Base-by-base conservation (phyloP, 208 protist species). In the Herpetomonas samuelpessoai region DNA sequence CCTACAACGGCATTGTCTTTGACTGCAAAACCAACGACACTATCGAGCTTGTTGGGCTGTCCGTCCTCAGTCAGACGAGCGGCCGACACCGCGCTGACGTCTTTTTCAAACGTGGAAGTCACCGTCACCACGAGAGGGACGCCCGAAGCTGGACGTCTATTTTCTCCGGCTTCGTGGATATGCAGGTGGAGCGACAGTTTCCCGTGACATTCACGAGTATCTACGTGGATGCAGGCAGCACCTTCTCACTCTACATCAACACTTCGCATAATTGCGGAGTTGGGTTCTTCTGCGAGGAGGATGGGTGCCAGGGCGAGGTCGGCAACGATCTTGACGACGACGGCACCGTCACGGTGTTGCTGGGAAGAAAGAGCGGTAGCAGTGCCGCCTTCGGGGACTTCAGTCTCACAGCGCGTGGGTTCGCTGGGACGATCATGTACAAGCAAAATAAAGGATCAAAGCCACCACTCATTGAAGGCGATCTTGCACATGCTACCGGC, bases 1-100 rank as follows among this genome's bases (percentile, higher is more conserved):
- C 83, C 6, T 92, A 92, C 74, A 96, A 93, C 49, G 91, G 91
- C 41, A 91, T 96, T 59, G 91, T 96, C 71, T 96, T 96, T 62
- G 91, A 96, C 77, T 78, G 82, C 74, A 73, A 79, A 21, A 74
- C 86, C n/a, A 71, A 64, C 31, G 74, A 83, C 39, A 68, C 83
- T 16, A 82, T 94, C 53, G 76, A 88, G 19, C 68, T 96, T 9
- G 78, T 82, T 24, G 84, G 79, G 6, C 31, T 96, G 30, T 83
- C 78, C 4, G 79, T 85, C 53, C 57, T 92, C 54, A 92, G 76
- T 16, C 81, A 85, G 12, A 79, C 83, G 30, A 79, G 74, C 10
- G 87, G 87, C 19, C 62, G 79, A n/a, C 78, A 94, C 66, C 83
- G 85, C 21, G 85, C 86, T 3, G 83, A 93, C 27, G 67, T 93